Conservation (phyloP, 2,329 filamentous ascomycete species). For the Huntiella moniliformis region DNA sequence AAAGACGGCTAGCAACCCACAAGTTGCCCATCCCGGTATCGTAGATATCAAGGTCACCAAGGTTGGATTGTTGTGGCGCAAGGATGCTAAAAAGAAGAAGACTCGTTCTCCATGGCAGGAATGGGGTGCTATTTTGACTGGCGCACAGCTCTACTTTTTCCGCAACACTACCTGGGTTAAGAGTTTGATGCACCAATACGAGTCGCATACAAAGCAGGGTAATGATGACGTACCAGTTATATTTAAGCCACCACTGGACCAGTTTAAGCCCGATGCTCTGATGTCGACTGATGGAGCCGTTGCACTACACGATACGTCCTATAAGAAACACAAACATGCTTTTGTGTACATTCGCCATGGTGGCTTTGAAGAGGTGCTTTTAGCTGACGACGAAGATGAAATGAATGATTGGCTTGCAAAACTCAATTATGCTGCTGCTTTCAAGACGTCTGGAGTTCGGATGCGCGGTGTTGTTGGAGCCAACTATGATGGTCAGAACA, state of each 20-base stretch:
- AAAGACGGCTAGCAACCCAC: conserved; percentile 63
- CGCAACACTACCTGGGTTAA: conserved; percentile 87
- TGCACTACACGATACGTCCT: conserved; percentile 65
- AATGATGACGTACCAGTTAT: conserved; percentile 59
- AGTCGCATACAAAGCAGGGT: conserved; percentile 60
- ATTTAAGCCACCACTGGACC: conserved; percentile 74
- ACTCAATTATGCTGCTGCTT: conserved; percentile 89
- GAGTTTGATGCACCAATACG: conserved; percentile 72
- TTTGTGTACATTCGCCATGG: conserved; percentile 80
- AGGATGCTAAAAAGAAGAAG: conserved; percentile 84
- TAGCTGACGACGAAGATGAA: conserved; percentile 78
- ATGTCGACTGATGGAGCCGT: conserved; percentile 91
- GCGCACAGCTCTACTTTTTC: conserved; percentile 95
- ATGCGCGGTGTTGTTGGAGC: conserved; percentile 76
- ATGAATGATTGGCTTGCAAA: conserved; percentile 95
- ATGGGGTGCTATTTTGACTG: conserved; percentile 91
- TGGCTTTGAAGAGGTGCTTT: conserved; percentile 71
- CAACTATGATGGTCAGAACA: conserved; percentile 65
- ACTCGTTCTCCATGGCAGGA: conserved; percentile 94
- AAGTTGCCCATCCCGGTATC: conserved; percentile 75
- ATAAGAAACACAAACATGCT: conserved; percentile 90
- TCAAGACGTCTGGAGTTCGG: conserved; percentile 74
- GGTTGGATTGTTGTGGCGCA: conserved; percentile 85
- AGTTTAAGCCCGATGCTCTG: conserved; percentile 84
- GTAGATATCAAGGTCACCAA: conserved; percentile 97